Conservation (phyloP, 164 flowering plant genomes). For the Nelumbo lutea region DNA sequence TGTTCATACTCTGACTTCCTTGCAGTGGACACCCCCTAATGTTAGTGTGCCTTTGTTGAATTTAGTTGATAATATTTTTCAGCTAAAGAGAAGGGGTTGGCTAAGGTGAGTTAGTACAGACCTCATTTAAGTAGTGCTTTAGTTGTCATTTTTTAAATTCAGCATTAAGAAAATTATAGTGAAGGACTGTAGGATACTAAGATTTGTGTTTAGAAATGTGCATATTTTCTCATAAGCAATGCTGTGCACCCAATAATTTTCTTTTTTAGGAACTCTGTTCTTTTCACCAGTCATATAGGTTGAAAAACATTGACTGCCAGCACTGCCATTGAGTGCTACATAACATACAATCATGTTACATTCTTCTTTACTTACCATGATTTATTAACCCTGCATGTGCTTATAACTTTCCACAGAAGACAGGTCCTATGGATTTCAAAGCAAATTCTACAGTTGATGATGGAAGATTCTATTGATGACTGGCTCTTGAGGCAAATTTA, state of each 20-base stretch:
- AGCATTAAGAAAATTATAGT: neutral
- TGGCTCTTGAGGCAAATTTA: constrained; percentile 88
- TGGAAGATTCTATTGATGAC: constrained; percentile 99
- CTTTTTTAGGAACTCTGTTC: neutral
- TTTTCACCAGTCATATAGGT: neutral
- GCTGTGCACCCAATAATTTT: neutral
- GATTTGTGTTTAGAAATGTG: neutral
- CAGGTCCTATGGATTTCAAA: constrained; percentile 99
- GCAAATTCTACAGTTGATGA: constrained; percentile 87
- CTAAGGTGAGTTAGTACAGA: constrained; percentile 53
- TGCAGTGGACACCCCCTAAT: constrained; percentile 98
- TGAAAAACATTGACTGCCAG: neutral
- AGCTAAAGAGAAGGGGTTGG: constrained; percentile 98
- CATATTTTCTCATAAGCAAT: neutral
- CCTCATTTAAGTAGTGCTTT: neutral
- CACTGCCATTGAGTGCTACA: neutral
- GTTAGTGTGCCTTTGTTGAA: constrained; percentile 87
- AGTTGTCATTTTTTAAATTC: constrained; percentile 1
- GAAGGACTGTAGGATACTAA: neutral
- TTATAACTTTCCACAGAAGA: constrained; percentile 50
- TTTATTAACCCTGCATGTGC: neutral
- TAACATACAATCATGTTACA: neutral
- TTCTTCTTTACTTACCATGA: neutral
- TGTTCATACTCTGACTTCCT: constrained; percentile 9
- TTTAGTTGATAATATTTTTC: constrained; percentile 90